These are phyloP conservation scores for Ceratobasidium sp. DNA, from an alignment of 1,284 basidiomycete species.

Conservation along the genomic window DNA sequence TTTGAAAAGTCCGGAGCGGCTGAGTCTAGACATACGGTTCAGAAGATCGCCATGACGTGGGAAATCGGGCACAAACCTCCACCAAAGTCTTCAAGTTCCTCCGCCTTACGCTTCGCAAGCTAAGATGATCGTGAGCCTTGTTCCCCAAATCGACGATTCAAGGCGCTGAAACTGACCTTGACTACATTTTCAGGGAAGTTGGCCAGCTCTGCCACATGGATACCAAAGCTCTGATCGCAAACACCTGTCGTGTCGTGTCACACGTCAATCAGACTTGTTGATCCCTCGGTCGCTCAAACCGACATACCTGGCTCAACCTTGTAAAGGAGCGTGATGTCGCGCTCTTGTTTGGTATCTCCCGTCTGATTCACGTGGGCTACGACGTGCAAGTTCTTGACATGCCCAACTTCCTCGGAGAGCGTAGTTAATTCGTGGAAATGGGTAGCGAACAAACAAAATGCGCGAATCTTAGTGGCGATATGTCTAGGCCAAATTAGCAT, in stretches of 20 bases:
- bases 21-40: constrained; percentile 47
- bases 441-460: constrained; percentile 96
- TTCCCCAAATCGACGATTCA: constrained; percentile 2
- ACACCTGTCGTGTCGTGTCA: constrained; percentile 61
- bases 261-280: neutral
- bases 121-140: constrained; percentile 49
- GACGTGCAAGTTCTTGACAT: constrained; percentile 96
- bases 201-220: constrained; percentile 95
- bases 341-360: constrained; percentile 68
- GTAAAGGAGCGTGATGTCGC: constrained; percentile 92
- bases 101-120: constrained; percentile 94
- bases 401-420: constrained; percentile 82
- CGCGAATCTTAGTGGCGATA: constrained; percentile 89
- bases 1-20: constrained; percentile 60
- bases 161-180: constrained; percentile 60
- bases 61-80: constrained; percentile 52
- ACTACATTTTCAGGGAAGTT: constrained; percentile 96
- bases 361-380: constrained; percentile 84
- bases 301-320: constrained; percentile 87
- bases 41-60: constrained; percentile 2
- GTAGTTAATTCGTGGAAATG: constrained; percentile 98
- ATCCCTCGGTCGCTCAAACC: neutral
- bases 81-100: constrained; percentile 94
- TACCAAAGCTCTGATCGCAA: constrained; percentile 97
- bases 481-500: constrained; percentile 60